Conservation (phyloP, 2,329 filamentous ascomycete species). For the Blastomyces parvus region DNA sequence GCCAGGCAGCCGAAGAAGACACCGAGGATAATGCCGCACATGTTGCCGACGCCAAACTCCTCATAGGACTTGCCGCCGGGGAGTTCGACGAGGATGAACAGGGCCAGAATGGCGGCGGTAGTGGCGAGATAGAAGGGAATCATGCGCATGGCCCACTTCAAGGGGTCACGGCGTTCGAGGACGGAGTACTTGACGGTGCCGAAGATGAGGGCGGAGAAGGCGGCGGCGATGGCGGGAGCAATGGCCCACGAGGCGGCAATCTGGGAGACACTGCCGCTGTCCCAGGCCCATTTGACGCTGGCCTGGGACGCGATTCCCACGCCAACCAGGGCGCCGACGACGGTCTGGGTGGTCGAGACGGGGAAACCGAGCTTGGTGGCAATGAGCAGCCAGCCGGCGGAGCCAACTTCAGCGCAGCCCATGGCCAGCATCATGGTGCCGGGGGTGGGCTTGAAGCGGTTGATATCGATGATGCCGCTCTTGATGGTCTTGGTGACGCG, state of each 20-base stretch:
- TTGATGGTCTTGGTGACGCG: conserved; percentile 39
- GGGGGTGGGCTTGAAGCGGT: conserved; percentile 28
- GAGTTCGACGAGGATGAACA: conserved; percentile 50
- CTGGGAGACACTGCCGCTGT: conserved; percentile 38
- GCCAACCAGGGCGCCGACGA: conserved; percentile 31
- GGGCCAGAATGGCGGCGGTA: conserved; percentile 41
- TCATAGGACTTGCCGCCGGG: conserved; percentile 26
- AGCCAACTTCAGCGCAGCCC: conserved; percentile 30
- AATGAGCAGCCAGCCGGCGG: conserved; percentile 30
- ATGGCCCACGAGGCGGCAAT: conserved; percentile 43
- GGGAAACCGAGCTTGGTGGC: conserved; percentile 31
- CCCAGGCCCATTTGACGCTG: conserved; percentile 36
- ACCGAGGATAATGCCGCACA: conserved; percentile 24
- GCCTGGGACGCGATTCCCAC: conserved; percentile 26
- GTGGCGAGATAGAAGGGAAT: conserved; percentile 43
- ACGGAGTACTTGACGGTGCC: conserved; percentile 42
- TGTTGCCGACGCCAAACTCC: conserved; percentile 24
- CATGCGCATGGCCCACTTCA: conserved; percentile 42
- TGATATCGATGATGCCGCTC: conserved; percentile 35
- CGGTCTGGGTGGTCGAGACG: conserved; percentile 36
- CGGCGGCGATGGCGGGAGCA: conserved; percentile 40
- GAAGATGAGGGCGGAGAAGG: conserved; percentile 43
- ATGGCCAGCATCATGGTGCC: conserved; percentile 34
- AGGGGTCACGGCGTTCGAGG: conserved; percentile 41
- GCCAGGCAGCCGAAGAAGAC: conserved; percentile 26